Conservation (phyloP, 345 rosid species). For the Aquilaria sinensis region DNA sequence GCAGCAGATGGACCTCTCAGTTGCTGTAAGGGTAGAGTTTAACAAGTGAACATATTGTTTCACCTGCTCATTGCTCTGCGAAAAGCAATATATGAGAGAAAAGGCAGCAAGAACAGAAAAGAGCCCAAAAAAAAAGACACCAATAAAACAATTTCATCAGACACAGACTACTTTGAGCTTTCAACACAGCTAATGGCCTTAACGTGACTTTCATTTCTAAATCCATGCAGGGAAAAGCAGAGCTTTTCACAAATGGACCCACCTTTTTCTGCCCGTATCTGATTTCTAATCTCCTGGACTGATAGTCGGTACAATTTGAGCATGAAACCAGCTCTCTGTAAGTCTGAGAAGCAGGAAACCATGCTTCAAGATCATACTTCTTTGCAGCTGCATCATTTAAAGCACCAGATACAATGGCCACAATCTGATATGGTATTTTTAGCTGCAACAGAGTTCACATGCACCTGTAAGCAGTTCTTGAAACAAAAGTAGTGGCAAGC, state of each 20-base stretch:
- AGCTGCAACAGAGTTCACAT: constrained; percentile 44
- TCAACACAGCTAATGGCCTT: too few relatives aligned
- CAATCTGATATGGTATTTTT: constrained; percentile 67
- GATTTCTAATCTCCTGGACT: constrained; percentile 79
- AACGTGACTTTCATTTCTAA: too few relatives aligned
- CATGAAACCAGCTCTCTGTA: constrained; percentile 91
- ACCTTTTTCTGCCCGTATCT: constrained; percentile 97
- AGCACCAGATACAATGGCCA: constrained; percentile 89
- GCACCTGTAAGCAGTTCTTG: background rate
- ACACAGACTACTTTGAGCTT: too few relatives aligned
- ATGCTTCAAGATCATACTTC: constrained; percentile 90
- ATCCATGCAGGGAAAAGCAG: constrained; percentile 1
- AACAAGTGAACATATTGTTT: constrained; percentile 81
- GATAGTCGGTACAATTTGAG: constrained; percentile 90
- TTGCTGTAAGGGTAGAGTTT: constrained; percentile 93
- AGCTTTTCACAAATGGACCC: background rate
- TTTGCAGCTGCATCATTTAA: constrained; percentile 94
- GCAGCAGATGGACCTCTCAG: constrained; percentile 92
- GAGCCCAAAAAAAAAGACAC: too few relatives aligned
- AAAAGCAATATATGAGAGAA: background rate
- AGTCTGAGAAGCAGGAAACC: constrained; percentile 94
- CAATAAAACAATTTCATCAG: too few relatives aligned
- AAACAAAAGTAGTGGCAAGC: background rate
- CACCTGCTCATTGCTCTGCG: constrained; percentile 72
- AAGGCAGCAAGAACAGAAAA: too few relatives aligned